phyloP scores from a whole-genome alignment of 768 basidiomycete species.

The Russula lepida region DNA sequence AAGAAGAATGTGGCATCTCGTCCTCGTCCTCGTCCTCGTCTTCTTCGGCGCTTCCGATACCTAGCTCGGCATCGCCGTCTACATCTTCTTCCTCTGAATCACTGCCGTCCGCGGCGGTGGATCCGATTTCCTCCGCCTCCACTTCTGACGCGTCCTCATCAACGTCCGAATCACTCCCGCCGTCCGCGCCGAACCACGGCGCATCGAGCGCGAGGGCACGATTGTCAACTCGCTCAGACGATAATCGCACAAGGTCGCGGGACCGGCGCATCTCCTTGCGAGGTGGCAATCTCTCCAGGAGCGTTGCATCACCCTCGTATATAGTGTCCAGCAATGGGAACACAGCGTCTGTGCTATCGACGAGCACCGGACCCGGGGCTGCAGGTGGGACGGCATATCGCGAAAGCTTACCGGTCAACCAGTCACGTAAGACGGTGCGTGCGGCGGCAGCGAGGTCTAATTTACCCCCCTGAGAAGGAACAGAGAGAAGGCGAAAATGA shows the following conservation, averaged over 20 bases:
- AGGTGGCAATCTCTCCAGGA: constrained; percentile 41
- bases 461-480: constrained; percentile 49
- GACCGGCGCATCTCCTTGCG: constrained; percentile 63
- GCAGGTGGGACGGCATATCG: constrained; percentile 57
- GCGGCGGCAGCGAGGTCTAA: constrained; percentile 68
- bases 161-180: constrained; percentile 22
- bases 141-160: constrained; percentile 27
- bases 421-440: constrained; percentile 75
- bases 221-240: constrained; percentile 32
- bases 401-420: constrained; percentile 66
- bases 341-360: constrained; percentile 10
- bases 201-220: constrained; percentile 36
- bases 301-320: constrained; percentile 40
- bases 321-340: constrained; percentile 26
- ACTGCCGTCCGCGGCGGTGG: constrained; percentile 20
- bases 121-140: constrained; percentile 30
- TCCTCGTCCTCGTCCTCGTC: constrained; percentile 17
- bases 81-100: constrained; percentile 25
- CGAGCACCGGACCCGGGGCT: background rate
- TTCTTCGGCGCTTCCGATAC: constrained; percentile 23
- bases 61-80: constrained; percentile 23
- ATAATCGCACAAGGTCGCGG: constrained; percentile 42
- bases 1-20: constrained; percentile 23
- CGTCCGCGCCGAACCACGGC: constrained; percentile 32
- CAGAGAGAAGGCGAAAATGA: constrained; percentile 14